Percentiles rank a stretch among this genome's conserved stretches.
Conservation (phyloP, 2,329 filamentous ascomycete genomes). For the Claviceps monticola region DNA sequence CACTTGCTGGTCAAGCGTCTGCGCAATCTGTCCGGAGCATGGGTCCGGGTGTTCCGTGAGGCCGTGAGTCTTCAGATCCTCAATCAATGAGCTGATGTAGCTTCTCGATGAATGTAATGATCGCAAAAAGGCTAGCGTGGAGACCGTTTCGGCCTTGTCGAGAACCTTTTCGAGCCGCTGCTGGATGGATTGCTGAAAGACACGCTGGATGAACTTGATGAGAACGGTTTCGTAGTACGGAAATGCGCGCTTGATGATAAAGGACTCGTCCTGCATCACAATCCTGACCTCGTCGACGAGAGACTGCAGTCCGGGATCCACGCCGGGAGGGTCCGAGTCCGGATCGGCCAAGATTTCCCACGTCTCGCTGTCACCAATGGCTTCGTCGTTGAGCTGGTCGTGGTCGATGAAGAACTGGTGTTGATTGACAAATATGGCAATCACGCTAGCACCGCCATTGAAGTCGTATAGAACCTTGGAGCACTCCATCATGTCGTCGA, state of each 20-base stretch:
- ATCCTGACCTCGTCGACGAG: slow-evolving; percentile 89
- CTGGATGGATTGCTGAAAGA: slow-evolving; percentile 97
- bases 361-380: slow-evolving; percentile 57
- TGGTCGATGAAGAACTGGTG: slow-evolving; percentile 98
- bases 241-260: slow-evolving; percentile 92
- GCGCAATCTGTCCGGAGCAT: slow-evolving; percentile 71
- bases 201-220: slow-evolving; percentile 81
- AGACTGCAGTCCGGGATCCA: slow-evolving; percentile 85
- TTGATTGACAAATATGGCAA: slow-evolving; percentile 93
- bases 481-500: slow-evolving; percentile 96
- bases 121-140: slow-evolving; percentile 79
- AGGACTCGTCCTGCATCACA: slow-evolving; percentile 92
- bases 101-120: slow-evolving; percentile 81
- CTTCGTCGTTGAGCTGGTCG: slow-evolving; percentile 79
- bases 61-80: slow-evolving; percentile 88
- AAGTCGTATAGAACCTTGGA: slow-evolving; percentile 90
- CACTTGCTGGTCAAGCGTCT: slow-evolving; percentile 58
- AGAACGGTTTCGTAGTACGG: slow-evolving; percentile 93
- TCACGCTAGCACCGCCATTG: slow-evolving; percentile 88
- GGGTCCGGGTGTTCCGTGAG: slow-evolving; percentile 91
- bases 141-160: slow-evolving; percentile 85
- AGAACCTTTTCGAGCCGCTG: slow-evolving; percentile 90
- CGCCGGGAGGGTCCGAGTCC: slow-evolving; percentile 77
- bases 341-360: slow-evolving; percentile 94
- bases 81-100: slow-evolving; percentile 76